These are phyloP conservation scores for Seiridium unicorne DNA, from an alignment of 2,329 filamentous ascomycete species.

Conservation along the genomic window DNA sequence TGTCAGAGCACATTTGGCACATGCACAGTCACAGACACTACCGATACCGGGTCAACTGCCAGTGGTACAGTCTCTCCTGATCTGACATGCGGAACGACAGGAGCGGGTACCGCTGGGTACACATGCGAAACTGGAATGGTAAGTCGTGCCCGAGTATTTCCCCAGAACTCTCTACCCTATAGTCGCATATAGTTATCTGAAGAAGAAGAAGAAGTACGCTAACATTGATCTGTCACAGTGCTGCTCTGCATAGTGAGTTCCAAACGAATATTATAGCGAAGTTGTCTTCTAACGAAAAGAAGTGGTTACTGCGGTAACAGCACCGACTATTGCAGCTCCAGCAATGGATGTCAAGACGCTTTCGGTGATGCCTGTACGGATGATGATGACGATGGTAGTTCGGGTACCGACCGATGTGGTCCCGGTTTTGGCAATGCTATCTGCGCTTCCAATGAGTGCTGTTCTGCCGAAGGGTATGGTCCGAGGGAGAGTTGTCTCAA, in stretches of 20 bases:
- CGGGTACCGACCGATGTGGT: conserved; percentile 48
- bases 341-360: conserved; percentile 6
- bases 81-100: conserved; percentile 2
- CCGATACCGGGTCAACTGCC: neutral
- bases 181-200: no score
- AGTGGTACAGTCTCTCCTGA: conserved; percentile 5
- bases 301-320: conserved; percentile 23
- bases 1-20: conserved; percentile 22
- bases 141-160: neutral
- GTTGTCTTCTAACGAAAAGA: neutral
- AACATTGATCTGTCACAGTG: neutral
- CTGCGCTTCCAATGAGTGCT: conserved; percentile 36
- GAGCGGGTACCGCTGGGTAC: conserved; percentile 4
- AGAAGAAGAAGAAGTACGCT: no score
- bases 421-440: conserved; percentile 27
- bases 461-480: conserved; percentile 39
- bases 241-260: conserved; percentile 5
- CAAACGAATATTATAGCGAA: no score
- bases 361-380: conserved; percentile 10
- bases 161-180: no score
- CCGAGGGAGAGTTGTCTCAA: no score
- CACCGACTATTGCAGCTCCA: conserved; percentile 19
- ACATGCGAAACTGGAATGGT: neutral
- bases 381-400: conserved; percentile 6
- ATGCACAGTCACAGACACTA: neutral